phyloP scores from a whole-genome alignment of 148 eudicot genomes.

The Chenopodium formosanum region DNA sequence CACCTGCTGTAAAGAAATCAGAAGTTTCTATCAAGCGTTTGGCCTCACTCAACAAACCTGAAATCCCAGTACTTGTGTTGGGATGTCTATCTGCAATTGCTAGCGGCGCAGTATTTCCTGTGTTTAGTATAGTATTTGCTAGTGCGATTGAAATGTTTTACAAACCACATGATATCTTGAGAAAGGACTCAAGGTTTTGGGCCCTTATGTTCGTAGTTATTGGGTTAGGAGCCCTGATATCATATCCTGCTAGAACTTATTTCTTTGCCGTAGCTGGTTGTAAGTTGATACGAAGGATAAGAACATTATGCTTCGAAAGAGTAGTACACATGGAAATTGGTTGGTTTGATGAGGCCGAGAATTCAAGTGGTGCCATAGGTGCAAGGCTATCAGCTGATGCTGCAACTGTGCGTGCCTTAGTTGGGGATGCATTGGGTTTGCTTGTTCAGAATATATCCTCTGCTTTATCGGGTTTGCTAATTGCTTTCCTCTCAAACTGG shows the following conservation, averaged over 20 bases:
- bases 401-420: slow-evolving; percentile 62
- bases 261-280: slow-evolving; percentile 38
- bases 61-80: slow-evolving; percentile 30
- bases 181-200: slow-evolving; percentile 36
- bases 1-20: slow-evolving; percentile 35
- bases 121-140: slow-evolving; percentile 32
- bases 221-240: slow-evolving; percentile 27
- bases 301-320: slow-evolving; percentile 67
- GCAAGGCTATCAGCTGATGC: slow-evolving; percentile 80
- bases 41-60: slow-evolving; percentile 38
- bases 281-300: slow-evolving; percentile 28
- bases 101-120: slow-evolving; percentile 31
- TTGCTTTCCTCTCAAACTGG: slow-evolving; percentile 79
- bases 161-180: slow-evolving; percentile 29
- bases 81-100: slow-evolving; percentile 30
- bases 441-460: slow-evolving; percentile 61
- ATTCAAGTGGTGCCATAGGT: slow-evolving; percentile 82
- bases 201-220: slow-evolving; percentile 31
- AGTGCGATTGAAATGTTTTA: slow-evolving; percentile 32
- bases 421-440: slow-evolving; percentile 75
- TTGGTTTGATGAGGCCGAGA: slow-evolving; percentile 73
- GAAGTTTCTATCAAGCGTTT: slow-evolving; percentile 34
- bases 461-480: slow-evolving; percentile 52
- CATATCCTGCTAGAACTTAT: slow-evolving; percentile 29
- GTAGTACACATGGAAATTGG: slow-evolving; percentile 75